Base-by-base conservation (phyloP, 805 yeast species). In the Huiozyma naganishii region DNA sequence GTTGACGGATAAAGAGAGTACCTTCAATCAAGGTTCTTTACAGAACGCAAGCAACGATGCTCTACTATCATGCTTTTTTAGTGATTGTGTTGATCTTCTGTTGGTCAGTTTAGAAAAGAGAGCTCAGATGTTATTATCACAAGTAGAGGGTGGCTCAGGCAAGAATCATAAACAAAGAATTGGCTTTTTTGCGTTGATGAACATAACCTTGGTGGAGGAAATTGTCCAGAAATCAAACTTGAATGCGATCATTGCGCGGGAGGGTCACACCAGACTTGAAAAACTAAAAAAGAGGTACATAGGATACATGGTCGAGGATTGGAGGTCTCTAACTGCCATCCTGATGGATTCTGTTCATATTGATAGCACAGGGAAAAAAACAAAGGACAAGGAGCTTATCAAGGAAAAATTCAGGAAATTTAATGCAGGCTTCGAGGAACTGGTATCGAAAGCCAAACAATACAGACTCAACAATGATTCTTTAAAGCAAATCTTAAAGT, bases 391-490 rank as follows among this genome's bases (percentile, higher is more conserved):
- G 49, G 95, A 87, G 43, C 76, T 71, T 41, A 76, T 87, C 44
- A 92, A 90, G 55, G 96, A 92, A 48, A 77, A 85, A 56, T 87
- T 86, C 65, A 76, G 75, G 50, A 80, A 74, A 46, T 92, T 90
- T 66, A 90, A 89, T 59, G 76, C 76, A 29, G 81, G 80, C 37
- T 84, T 92, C 58, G 97, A 92, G 43, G 84, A 77, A 32, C 75
- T 89, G 32, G 73, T 82, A 27, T 72, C 71, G 29, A 77, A 73
- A 45, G 84, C 83, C 57, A 80, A 77, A 53, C 70, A 71, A 40
- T 81, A 77, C 58, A 75, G 74, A 45, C 71, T 87, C 39, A 74
- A 79, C 7, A 94, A 87, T 57, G 71, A 76, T 5, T 72, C 72
- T 36, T 69, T 90, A 60, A 78, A 79, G 48, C 71, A 73, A 45